Evolutionary conservation across 257 asterid genomes (phyloP).

Genomic region (Haberlea rhodopensis): DNA sequence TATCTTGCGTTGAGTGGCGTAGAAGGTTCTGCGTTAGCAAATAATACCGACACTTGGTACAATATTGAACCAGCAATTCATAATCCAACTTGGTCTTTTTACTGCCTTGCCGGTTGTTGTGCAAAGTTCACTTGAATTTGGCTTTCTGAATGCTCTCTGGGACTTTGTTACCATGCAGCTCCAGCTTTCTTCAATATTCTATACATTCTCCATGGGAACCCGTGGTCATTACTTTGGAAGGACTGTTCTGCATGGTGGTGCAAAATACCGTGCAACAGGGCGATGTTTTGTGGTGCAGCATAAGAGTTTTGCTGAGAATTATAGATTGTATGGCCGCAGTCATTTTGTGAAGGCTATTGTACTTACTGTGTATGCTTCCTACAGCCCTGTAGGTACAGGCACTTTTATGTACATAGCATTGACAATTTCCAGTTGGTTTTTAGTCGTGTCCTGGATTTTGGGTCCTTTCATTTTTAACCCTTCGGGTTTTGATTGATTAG

Average conservation of each 20-base stretch:
- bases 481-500: constrained; percentile 93
- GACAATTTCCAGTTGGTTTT: constrained; percentile 94
- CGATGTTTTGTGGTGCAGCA: constrained; percentile 98
- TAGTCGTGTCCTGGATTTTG: constrained; percentile 87
- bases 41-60: constrained; percentile 66
- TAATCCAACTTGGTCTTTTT: constrained; percentile 88
- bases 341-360: constrained; percentile 96
- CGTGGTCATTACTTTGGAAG: constrained; percentile 98
- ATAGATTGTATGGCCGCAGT: constrained; percentile 87
- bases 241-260: constrained; percentile 96
- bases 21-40: constrained; percentile 58
- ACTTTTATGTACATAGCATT: constrained; percentile 81
- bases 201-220: constrained; percentile 97
- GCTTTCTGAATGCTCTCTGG: constrained; percentile 87
- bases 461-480: constrained; percentile 92
- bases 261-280: constrained; percentile 96
- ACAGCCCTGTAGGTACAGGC: constrained; percentile 81
- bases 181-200: constrained; percentile 90
- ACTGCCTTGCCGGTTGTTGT: constrained; percentile 95
- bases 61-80: constrained; percentile 94
- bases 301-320: constrained; percentile 84
- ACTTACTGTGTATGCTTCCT: constrained; percentile 80
- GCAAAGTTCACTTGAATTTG: constrained; percentile 94
- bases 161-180: constrained; percentile 95
- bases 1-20: constrained; percentile 94